Percentiles rank a stretch among this genome's conserved stretches.
phyloP scores from a whole-genome alignment of 352 stramenopile species.

The Globisporangium mamillatum region DNA sequence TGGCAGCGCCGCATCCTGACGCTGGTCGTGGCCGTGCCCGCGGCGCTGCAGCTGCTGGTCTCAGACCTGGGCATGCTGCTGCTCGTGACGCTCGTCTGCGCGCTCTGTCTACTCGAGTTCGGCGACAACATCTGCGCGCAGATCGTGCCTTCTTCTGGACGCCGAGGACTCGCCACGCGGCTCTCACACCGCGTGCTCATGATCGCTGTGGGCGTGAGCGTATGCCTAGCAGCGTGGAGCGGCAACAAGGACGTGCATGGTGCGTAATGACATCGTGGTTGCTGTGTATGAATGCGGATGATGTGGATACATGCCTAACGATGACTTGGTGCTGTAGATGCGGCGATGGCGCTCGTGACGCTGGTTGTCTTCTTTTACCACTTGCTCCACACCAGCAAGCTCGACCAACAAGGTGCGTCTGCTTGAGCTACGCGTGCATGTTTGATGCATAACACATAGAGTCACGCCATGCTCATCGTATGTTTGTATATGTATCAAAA shows the following conservation, averaged over 20 bases:
- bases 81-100: constrained; percentile 47
- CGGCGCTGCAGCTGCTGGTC: constrained; percentile 50
- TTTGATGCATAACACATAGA: no score
- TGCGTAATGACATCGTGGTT: constrained; percentile 6
- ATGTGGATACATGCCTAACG: background rate
- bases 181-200: constrained; percentile 27
- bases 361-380: constrained; percentile 39
- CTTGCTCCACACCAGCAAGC: constrained; percentile 27
- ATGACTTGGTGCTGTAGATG: constrained; percentile 28
- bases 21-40: constrained; percentile 54
- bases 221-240: constrained; percentile 37
- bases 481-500: background rate
- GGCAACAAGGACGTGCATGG: constrained; percentile 33
- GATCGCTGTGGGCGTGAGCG: constrained; percentile 20
- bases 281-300: background rate
- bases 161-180: background rate
- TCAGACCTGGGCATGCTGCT: constrained; percentile 47
- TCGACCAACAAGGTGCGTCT: constrained; percentile 38
- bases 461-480: background rate
- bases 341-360: constrained; percentile 22
- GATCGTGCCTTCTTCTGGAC: constrained; percentile 24
- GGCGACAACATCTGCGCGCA: constrained; percentile 39
- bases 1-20: constrained; percentile 58
- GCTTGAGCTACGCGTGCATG: background rate
- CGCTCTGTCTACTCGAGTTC: constrained; percentile 60